These are phyloP conservation scores for Blastocystis sp. DNA, from an alignment of 352 stramenopile species.

Conservation along the genomic window DNA sequence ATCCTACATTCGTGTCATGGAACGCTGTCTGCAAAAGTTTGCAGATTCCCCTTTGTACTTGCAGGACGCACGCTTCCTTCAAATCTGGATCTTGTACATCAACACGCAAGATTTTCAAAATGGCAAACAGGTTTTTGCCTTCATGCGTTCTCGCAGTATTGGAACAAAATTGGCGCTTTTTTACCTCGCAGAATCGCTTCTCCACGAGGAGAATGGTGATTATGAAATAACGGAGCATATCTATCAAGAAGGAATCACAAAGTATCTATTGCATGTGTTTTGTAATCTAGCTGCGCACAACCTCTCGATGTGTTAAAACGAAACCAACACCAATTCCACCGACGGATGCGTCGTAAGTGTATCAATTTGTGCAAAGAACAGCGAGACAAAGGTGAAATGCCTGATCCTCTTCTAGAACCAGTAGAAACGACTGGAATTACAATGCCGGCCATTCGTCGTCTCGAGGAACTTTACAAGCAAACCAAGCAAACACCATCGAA, in stretches of 20 bases:
- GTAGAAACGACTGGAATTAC: neutral
- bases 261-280: neutral
- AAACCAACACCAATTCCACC: slow-evolving; percentile 44
- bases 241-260: slow-evolving; percentile 41
- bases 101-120: slow-evolving; percentile 49
- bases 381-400: neutral
- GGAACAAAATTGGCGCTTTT: slow-evolving; percentile 19
- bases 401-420: slow-evolving; percentile 10
- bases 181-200: slow-evolving; percentile 1
- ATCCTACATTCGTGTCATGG: neutral
- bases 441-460: neutral
- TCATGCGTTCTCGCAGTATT: slow-evolving; percentile 16
- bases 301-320: neutral
- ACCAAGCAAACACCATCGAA: neutral
- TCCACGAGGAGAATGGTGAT: slow-evolving; percentile 34
- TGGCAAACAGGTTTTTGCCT: neutral
- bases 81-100: slow-evolving; percentile 46
- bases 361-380: slow-evolving; percentile 32
- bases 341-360: slow-evolving; percentile 17
- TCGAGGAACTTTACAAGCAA: neutral
- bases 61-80: slow-evolving; percentile 16
- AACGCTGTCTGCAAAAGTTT: slow-evolving; percentile 43
- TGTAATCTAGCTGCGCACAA: slow-evolving; percentile 2
- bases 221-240: slow-evolving; percentile 7
- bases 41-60: neutral